Conservation (phyloP, 2,329 filamentous ascomycete species). For the Esteya vermicola region DNA sequence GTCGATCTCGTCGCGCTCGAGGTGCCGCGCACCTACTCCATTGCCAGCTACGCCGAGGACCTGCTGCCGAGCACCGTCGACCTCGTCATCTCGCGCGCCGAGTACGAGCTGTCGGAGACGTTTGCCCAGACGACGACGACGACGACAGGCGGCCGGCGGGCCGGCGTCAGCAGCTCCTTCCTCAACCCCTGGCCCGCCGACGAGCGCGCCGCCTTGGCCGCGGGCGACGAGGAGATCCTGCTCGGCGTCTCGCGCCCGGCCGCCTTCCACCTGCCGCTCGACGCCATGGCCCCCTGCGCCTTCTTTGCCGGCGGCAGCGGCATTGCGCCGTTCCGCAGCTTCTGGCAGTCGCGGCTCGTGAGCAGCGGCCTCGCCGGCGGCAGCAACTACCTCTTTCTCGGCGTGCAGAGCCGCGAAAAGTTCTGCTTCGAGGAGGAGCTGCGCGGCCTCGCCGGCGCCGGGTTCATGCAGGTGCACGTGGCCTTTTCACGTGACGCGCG, state of each 20-base stretch:
- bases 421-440: constrained; percentile 36
- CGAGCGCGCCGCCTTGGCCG: background rate
- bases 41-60: constrained; percentile 34
- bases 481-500: constrained; percentile 35
- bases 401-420: constrained; percentile 36
- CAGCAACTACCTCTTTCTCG: constrained; percentile 33
- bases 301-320: constrained; percentile 40
- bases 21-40: constrained; percentile 37
- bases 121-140: constrained; percentile 19
- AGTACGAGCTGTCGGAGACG: constrained; percentile 30
- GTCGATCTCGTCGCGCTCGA: constrained; percentile 31
- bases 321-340: constrained; percentile 38
- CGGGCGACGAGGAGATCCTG: constrained; percentile 19
- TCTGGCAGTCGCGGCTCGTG: constrained; percentile 32
- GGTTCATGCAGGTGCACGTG: constrained; percentile 35
- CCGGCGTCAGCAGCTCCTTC: constrained; percentile 38
- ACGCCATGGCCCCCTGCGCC: constrained; percentile 33
- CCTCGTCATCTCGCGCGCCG: constrained; percentile 34
- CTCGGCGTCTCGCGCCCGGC: constrained; percentile 37
- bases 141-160: constrained; percentile 20
- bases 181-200: constrained; percentile 32
- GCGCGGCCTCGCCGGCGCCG: constrained; percentile 27
- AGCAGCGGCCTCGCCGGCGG: constrained; percentile 21
- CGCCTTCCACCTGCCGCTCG: constrained; percentile 35
- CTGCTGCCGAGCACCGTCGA: constrained; percentile 36